Evolutionary conservation across 2,329 filamentous ascomycete species (phyloP).

Genomic region (Trichoderma sp.): DNA sequence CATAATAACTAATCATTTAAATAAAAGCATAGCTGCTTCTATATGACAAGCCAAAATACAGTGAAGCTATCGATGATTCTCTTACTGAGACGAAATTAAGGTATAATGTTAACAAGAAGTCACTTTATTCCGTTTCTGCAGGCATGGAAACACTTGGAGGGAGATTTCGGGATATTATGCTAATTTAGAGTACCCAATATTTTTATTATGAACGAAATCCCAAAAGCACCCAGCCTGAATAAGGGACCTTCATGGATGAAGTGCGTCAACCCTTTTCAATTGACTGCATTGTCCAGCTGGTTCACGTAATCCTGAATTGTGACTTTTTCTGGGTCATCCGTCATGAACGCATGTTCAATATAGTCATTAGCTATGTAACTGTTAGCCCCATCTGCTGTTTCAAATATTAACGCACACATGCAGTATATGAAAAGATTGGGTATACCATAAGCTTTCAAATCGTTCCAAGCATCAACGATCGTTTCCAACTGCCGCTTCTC

Average conservation of each 20-base stretch:
- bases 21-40: background rate
- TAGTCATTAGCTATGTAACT: background rate
- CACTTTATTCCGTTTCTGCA: background rate
- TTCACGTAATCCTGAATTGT: background rate
- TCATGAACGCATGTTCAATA: background rate
- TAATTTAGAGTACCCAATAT: too few relatives aligned
- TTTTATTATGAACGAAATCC: too few relatives aligned
- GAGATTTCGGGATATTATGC: too few relatives aligned
- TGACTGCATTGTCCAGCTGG: background rate
- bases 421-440: background rate
- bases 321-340: background rate
- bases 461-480: background rate
- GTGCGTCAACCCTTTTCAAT: background rate
- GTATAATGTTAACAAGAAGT: background rate
- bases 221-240: too few relatives aligned
- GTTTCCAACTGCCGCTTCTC: background rate
- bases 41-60: background rate
- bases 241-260: too few relatives aligned
- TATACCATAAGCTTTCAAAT: background rate
- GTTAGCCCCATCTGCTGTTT: background rate
- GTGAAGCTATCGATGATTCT: too few relatives aligned
- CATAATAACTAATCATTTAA: background rate
- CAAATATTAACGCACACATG: background rate
- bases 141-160: background rate
- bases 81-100: background rate